Evolutionary conservation across 306 rosid species (phyloP), one percentile per base, ranked within the genome.

Genomic region (Begonia fuchsioides): DNA sequence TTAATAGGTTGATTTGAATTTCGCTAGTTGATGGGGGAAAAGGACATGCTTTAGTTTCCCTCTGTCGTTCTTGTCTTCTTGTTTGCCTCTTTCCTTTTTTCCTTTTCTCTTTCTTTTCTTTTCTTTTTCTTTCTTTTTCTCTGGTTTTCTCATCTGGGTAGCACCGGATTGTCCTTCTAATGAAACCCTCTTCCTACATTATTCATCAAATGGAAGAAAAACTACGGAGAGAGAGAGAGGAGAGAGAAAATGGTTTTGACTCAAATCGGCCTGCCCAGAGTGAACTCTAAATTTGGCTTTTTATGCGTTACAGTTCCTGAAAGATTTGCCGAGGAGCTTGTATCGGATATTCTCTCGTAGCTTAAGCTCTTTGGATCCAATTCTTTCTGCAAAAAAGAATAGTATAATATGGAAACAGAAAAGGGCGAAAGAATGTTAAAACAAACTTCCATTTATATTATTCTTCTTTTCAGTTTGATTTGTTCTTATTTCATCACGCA

Each of bases 211-310:
- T 43, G 17, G 13, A 54, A 45, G 0, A 13, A 40, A 32, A 19
- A 19, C 2, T 4, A 47, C 38, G 17, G 39, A 11, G 20, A 49
- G 12, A 49, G 12, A 16, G 20, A 2, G 20, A 49, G 32, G 57
- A 39, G 58, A 49, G 57, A 55, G 0, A 7, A 26, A 7, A 26
- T 7, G 32, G 6, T 26, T 41, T 47, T 13, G 9, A 47, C 39
- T 58, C 71, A 73, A 48, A 69, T 51, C 52, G 85, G 63, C 43
- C 72, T 78, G 11, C 92, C 85, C 69, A 81, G 74, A 35, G 79
- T 81, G 79, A 81, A 81, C 58, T 77, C 92, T 72, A 81, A 56
- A 66, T 74, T 81, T 54, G 63, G 73, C 63, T 81, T 81, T 64
- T 57, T 41, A 5, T 11, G 67, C 8, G 72, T 73, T 59, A 72